Base-by-base conservation (phyloP, 805 yeast genomes). In the Zygosaccharomyces bisporus region DNA sequence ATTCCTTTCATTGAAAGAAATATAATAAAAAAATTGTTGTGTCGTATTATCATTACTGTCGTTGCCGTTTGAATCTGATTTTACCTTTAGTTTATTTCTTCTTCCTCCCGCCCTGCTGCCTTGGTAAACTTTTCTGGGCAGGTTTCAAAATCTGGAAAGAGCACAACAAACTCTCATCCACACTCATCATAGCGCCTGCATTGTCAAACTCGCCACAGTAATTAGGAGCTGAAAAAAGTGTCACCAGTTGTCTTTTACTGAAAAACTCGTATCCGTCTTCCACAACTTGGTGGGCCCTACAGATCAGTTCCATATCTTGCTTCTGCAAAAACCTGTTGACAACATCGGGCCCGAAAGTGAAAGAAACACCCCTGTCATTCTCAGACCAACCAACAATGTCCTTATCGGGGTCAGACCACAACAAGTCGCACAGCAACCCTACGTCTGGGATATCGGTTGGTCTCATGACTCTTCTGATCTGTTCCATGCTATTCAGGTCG, bases 171-270 rank as follows among this genome's bases (percentile, higher is more conserved):
- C 91, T 83, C 71, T 93, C 98, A 68, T 93, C 98, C 46, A 91
- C 98, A 61, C 95, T 81, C 99, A 91, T 91, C 98, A 93, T 93
- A 33, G 99, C 99, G 63, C 98, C 99, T 2, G 98, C 97, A 63
- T 91, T 91, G 69, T 91, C 99, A 65, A 91, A 91, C 69, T 93
- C 98, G 60, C 99, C 99, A 77, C 98, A 93, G 68, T 90, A 90
- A 70, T 93, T 93, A 57, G 99, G 99, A 46, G 99, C 99, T 43
- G 93, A 82, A 67, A 91, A 91, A 55, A 91, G 75, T 24, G 99
- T 91, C 39, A 91, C 98, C 63, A 91, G 77, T 70, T 91, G 98
- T 64, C 98, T 84, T 68, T 91, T 91, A 53, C 93, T 80, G 69
- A 93, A 91, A 66, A 91, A 91, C 73, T 91, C 98, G 69, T 93